These are phyloP conservation scores for Drechslerella coelobrocha DNA, from an alignment of 2,329 filamentous ascomycete species.

Conservation along the genomic window DNA sequence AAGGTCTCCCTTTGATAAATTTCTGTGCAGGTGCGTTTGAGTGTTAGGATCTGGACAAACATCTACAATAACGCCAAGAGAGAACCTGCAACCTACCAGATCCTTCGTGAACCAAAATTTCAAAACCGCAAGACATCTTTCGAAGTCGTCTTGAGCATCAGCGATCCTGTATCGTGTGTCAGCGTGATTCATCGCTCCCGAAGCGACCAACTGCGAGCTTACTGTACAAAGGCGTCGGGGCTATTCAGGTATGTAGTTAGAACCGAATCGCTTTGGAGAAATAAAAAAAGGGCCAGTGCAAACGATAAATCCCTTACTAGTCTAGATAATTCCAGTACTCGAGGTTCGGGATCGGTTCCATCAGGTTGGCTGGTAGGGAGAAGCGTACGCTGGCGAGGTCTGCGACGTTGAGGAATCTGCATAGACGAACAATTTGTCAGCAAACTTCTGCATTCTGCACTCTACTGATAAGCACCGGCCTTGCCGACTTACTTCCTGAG, in stretches of 20 bases:
- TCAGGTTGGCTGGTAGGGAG: conserved; percentile 89
- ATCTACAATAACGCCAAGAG: not conserved
- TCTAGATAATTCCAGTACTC: conserved; percentile 99
- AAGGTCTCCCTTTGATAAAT: conserved; percentile 97
- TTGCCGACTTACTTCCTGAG: conserved; percentile 29
- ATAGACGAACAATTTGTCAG: conserved; percentile 1
- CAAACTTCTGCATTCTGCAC: not conserved
- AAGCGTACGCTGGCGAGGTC: conserved; percentile 96
- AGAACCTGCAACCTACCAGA: conserved; percentile 63
- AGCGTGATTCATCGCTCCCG: not conserved
- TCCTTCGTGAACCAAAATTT: conserved; percentile 99
- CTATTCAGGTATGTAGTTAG: conserved; percentile 21
- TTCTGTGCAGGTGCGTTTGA: conserved; percentile 65
- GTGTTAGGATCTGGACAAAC: not conserved
- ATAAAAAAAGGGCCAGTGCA: conserved; percentile 70
- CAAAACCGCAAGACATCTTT: conserved; percentile 91
- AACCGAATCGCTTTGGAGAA: not conserved
- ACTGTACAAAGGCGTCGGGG: conserved; percentile 47
- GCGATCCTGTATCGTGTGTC: conserved; percentile 67
- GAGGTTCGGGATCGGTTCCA: conserved; percentile 95
- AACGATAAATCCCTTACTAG: conserved; percentile 59
- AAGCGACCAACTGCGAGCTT: conserved; percentile 2
- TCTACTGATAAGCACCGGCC: not conserved
- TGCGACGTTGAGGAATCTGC: conserved; percentile 86
- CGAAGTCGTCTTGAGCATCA: conserved; percentile 86